Evolutionary conservation across 345 rosid species (phyloP), one percentile per base, ranked within the genome.

Genomic region (Toxicodendron radicans): DNA sequence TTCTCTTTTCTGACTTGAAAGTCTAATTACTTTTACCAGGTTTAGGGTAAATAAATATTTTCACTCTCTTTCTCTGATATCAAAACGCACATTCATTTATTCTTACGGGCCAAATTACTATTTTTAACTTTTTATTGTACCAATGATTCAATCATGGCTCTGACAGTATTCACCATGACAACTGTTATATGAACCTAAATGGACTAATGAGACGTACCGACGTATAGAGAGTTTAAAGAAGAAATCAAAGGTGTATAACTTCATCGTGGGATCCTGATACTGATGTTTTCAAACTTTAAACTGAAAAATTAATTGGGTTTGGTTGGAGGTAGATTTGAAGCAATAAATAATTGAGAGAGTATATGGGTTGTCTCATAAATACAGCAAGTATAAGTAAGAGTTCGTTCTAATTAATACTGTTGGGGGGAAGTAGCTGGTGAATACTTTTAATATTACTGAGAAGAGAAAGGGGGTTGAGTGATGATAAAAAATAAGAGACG

Each of bases 141-240:
- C 81, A 80, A 80, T 79, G 81, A 79, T 80, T 78, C 71, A 82
- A 77, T 79, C 80, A 73, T 75, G 73, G 48, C 75, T 33, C 70
- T 78, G 85, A 70, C 76, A 69, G 4, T 53, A 54, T 72, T 27
- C 68, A 46, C 71, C 27, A 51, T 68, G 76, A 49, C 67, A 78
- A 75, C 76, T 81, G 79, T 66, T 75, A 62, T 75, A 62, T 76
- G 63, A 58, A 58, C 63, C 32, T 45, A 53, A 7, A 43, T 21
- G 14, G 23, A 45, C 27, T 17, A 68, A 53, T 51, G 60, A 32
- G 46, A 43, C 12, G 53, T 58, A 14, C 35, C 63, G 27, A 38
- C 46, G 32, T 60, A 7, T 6, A 24, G 17, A 63, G 53, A n/a
- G 33, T 48, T 61, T 72, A 13, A 32, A 46, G n/a, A 18, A 48